Percentiles rank a stretch among this genome's conserved stretches.
These are phyloP conservation scores for Scedosporium aurantiacum DNA, from an alignment of 2,329 filamentous ascomycete species.

Conservation along the genomic window DNA sequence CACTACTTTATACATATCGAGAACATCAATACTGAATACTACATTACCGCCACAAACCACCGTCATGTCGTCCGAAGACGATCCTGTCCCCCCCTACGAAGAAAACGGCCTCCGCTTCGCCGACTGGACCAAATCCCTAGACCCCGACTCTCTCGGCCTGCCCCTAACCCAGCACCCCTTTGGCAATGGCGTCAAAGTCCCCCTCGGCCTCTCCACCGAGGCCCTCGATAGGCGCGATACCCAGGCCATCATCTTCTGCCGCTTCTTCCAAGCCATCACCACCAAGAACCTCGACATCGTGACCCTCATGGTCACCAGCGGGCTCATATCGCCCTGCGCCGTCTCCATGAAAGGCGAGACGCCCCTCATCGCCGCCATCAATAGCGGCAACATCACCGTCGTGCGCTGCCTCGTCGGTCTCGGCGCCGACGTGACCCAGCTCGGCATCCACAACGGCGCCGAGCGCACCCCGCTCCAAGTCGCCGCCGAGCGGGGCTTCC, in stretches of 20 bases:
- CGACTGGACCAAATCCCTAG: neutral
- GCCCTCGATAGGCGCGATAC: neutral
- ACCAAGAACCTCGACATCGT: constrained; percentile 18
- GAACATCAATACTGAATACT: no score
- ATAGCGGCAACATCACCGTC: constrained; percentile 18
- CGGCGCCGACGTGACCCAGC: constrained; percentile 22
- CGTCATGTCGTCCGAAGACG: neutral
- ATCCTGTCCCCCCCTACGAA: constrained; percentile 1
- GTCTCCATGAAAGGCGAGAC: constrained; percentile 18
- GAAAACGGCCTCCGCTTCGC: neutral
- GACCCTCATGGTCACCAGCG: constrained; percentile 18
- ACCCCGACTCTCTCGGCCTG: neutral
- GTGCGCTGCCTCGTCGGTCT: constrained; percentile 22
- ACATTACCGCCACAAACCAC: neutral
- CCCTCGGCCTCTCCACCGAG: neutral
- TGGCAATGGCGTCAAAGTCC: neutral
- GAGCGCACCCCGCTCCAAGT: constrained; percentile 32
- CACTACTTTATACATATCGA: neutral
- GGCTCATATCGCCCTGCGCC: constrained; percentile 27
- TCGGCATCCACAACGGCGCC: constrained; percentile 14
- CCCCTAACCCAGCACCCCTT: neutral
- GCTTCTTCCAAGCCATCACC: constrained; percentile 20
- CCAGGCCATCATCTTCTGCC: constrained; percentile 14
- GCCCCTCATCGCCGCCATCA: constrained; percentile 25
- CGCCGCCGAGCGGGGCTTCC: constrained; percentile 27